Evolutionary conservation across 75 land plant genomes (phyloP), one percentile per base, ranked within the genome.

Genomic region (Pinus tabuliformis): DNA sequence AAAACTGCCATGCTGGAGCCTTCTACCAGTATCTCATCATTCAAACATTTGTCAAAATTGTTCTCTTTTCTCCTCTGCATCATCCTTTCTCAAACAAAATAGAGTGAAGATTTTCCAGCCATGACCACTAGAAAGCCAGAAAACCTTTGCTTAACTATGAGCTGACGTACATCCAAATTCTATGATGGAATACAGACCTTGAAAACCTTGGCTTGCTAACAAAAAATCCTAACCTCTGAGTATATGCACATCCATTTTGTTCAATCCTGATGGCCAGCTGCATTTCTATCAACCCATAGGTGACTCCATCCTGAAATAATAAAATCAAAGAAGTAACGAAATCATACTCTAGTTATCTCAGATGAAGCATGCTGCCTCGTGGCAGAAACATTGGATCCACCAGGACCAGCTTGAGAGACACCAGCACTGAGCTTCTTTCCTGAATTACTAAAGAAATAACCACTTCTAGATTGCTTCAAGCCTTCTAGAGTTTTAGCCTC

Each of bases 401-500:
- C 72, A 20, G 52, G 4, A 37, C 72, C 72, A 42, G 72, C 49
- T n/a, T 42, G 72, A 39, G 72, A 68, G 42, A 68, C 52, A 8
- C n/a, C 42, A 68, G 70, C 22, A n/a, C 13, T 74, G 5, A 18
- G n/a, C 24, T n/a, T 74, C 37, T 74, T 74, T 28, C 17, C 28
- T 21, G 58, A 59, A 24, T 39, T 74, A 21, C 30, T 74, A 74
- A 11, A 33, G 28, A 74, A 33, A 33, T 74, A 24, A 3, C 75
- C 75, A 74, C 62, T 39, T 59, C 22, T 74, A n/a, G 75, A 74
- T 28, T 73, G 74, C 26, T 74, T 54, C 36, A 77, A 56, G 18
- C 79, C 79, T 73, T 77, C 79, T 45, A 77, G 21, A 42, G 79
- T 77, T 76, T 56, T 77, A 26, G 79, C 79, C 39, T 77, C 79